These are phyloP conservation scores for Xylaria cubensis DNA, from an alignment of 495 filamentous ascomycete species.

Conservation along the genomic window DNA sequence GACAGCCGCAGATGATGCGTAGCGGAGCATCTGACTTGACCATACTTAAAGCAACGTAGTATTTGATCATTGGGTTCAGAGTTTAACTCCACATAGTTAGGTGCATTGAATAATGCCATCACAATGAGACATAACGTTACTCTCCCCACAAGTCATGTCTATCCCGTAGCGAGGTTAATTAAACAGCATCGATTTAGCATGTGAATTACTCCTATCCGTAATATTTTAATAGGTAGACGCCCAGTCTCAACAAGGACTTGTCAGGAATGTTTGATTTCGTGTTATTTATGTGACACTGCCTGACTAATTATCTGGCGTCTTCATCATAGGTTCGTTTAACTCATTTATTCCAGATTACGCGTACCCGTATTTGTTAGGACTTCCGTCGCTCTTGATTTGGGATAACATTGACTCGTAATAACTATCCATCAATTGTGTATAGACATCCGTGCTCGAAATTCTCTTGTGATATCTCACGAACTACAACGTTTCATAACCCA, in stretches of 20 bases:
- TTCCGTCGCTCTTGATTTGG: neutral
- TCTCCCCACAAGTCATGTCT: neutral
- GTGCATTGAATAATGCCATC: neutral
- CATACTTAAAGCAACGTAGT: constrained; percentile 16
- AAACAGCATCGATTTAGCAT: neutral
- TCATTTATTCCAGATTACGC: neutral
- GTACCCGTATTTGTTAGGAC: neutral
- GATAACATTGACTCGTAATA: neutral
- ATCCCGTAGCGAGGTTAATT: neutral
- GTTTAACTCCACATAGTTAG: neutral
- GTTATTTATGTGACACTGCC: neutral
- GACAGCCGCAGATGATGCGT: neutral
- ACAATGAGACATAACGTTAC: neutral
- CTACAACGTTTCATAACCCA: neutral
- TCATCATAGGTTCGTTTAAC: neutral
- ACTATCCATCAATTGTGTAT: neutral
- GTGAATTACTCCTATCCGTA: neutral
- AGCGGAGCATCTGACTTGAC: neutral
- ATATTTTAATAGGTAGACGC: neutral
- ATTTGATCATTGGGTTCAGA: neutral
- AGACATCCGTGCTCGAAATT: neutral
- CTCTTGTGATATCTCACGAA: neutral
- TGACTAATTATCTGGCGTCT: neutral
- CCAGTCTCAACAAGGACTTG: neutral
- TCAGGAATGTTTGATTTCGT: neutral